phyloP scores from a whole-genome alignment of 768 basidiomycete genomes.

The Rhodotorula diobovata region DNA sequence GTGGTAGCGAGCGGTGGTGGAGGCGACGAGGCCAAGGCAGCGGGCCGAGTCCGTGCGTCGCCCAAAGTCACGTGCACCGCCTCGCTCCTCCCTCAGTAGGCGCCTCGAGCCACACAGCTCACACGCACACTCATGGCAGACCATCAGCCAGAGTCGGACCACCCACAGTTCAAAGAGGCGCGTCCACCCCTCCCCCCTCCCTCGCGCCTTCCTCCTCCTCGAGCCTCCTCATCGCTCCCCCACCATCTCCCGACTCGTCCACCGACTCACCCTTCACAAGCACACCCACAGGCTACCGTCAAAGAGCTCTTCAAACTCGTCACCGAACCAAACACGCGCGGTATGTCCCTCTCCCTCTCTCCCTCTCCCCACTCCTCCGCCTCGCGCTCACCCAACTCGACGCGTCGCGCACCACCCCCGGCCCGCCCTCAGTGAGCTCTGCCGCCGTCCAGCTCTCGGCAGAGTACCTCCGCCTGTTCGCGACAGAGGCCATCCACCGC shows the following conservation, averaged over 20 bases:
- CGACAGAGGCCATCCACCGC: slow-evolving; percentile 34
- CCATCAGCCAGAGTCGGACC: background rate
- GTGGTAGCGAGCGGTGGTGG: background rate
- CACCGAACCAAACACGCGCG: slow-evolving; percentile 14
- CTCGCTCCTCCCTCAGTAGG: background rate
- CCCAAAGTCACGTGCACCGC: background rate
- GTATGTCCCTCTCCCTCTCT: background rate
- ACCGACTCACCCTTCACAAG: background rate
- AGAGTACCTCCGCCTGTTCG: slow-evolving; percentile 35
- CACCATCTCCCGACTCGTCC: background rate
- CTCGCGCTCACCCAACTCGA: background rate
- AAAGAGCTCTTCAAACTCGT: slow-evolving; percentile 27
- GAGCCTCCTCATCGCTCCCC: too few species aligned
- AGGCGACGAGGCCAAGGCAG: too few species aligned
- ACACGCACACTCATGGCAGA: background rate
- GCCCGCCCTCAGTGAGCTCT: slow-evolving; percentile 10
- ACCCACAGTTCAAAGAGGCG: slow-evolving; percentile 28
- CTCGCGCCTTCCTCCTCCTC: background rate
- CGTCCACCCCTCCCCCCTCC: background rate
- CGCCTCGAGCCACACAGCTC: background rate
- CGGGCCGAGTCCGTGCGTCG: background rate
- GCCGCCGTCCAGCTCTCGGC: slow-evolving; percentile 30
- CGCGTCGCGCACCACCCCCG: too few species aligned
- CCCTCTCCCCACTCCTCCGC: background rate
- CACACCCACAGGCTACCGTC: slow-evolving; percentile 18